Evolutionary conservation across 2,329 filamentous ascomycete species (phyloP), one percentile per base, ranked within the genome.

Genomic region (Xylaria multiplex): DNA sequence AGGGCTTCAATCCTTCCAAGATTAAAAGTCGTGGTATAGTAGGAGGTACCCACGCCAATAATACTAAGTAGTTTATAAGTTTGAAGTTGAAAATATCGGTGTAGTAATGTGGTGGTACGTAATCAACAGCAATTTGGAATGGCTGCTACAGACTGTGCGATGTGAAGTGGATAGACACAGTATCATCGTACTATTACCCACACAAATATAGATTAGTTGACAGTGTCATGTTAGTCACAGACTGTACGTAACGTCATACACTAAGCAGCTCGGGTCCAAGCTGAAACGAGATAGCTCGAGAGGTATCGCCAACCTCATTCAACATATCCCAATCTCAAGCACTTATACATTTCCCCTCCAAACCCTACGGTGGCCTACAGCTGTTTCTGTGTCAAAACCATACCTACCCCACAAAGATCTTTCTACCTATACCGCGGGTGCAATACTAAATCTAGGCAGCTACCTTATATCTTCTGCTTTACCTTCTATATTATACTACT

Each of bases 41-140:
- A 22, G 2, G 27, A 37, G 6, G 35, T 9, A 37, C 9, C 35
- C 11, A 6, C 6, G 35, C 11, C 35, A 8, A 37, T 37, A 37
- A 37, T 37, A 35, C 32, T 35, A 9, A 35, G 32, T 48, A 27
- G 11, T 13, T 8, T 22, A 48, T 9, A 6, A 24, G 16, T 27
- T 48, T 40, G 9, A 40, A 40, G 37, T 40, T 40, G 37, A 40
- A 40, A 40, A 14, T 3, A 40, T 14, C 13, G 32, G 49, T 35
- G 49, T 61, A 56, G 59, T 62, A 62, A 61, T 52, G 24, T 42
- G 14, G n/a, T 30, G 40, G 27, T 27, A 27, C 27, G 24, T 27
- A 64, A 50, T 49, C 55, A 64, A 43, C 42, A 50, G 40, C 43
- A 35, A 65, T 60, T 65, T 60, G 56, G 56, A 65, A 65, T 64